A percentile compares a stretch with the other conserved stretches of the same genome.
phyloP scores from a whole-genome alignment of 768 basidiomycete genomes.

The Mycena metata region DNA sequence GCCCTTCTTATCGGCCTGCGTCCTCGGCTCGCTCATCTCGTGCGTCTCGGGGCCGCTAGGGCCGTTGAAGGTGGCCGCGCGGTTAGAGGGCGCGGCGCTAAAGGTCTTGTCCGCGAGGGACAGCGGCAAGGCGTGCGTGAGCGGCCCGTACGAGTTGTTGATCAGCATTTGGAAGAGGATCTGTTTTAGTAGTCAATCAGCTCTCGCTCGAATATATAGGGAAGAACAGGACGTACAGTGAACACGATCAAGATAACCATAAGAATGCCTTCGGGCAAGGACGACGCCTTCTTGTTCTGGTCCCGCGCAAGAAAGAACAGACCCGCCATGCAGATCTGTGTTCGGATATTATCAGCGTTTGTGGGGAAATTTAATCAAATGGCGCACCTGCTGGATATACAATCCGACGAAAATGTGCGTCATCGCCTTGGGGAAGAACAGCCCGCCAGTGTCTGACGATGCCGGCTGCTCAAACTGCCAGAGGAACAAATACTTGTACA shows the following conservation, averaged over 20 bases:
- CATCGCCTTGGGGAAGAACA: constrained; percentile 96
- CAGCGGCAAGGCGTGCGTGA: constrained; percentile 81
- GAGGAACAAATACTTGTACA: constrained; percentile 91
- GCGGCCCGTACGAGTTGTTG: constrained; percentile 84
- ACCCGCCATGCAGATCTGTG: constrained; percentile 77
- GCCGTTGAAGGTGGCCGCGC: constrained; percentile 13
- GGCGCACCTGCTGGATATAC: constrained; percentile 80
- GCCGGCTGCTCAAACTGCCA: constrained; percentile 82
- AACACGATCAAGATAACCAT: constrained; percentile 88
- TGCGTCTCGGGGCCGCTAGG: constrained; percentile 35
- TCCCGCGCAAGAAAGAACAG: constrained; percentile 91
- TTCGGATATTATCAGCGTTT: neutral
- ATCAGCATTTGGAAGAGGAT: constrained; percentile 81
- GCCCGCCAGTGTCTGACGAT: constrained; percentile 85
- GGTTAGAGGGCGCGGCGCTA: constrained; percentile 42
- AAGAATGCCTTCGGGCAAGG: constrained; percentile 81
- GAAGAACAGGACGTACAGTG: constrained; percentile 68
- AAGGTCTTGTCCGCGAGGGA: constrained; percentile 81
- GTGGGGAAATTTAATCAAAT: constrained; percentile 2
- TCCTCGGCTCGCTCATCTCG: constrained; percentile 36
- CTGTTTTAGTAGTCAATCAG: constrained; percentile 48
- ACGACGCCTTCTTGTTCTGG: constrained; percentile 62
- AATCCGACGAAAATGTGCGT: constrained; percentile 94
- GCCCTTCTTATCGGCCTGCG: neutral
- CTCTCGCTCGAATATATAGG: neutral